Evolutionary conservation across 1,284 basidiomycete genomes (phyloP), one percentile per base, ranked within the genome.

Genomic region (Agroathelia rolfsii): DNA sequence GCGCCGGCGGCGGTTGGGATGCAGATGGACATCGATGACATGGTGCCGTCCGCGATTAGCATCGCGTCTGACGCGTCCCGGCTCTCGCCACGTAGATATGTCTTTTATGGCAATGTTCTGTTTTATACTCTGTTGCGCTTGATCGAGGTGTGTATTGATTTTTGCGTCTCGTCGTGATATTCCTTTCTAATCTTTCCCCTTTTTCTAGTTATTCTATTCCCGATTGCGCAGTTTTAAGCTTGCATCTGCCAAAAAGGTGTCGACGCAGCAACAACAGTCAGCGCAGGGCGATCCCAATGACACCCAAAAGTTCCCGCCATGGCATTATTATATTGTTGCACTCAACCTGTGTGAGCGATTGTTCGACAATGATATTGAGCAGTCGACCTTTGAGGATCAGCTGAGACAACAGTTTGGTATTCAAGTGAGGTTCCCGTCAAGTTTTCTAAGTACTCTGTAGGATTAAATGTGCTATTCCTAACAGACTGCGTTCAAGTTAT

Each of bases 351-450:
- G 86, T 50, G 93, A 96, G 57, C 74, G 81, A 39, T 56, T 97
- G 34, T 96, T 96, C 46, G 92, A 95, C 51, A 85, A 84, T 44
- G 88, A 94, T 51, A 68, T 97, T 16, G 94, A 97, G 47, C 81
- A 82, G 42, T 63, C 66, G 26, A 71, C 68, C 2, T 97, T 90
- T 51, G 94, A 98, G 55, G 94, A 97, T 48, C 83, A 85, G 45
- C 73, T 93, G 58, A 68, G 94, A 19, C 72, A 71, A 44, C 88
- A 96, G 76, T 97, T 93, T 58, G 89, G 89, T 16, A 78, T 81
- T 39, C 72, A 73, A 64, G 79, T 73, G 29, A n/a, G 51, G n/a
- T n/a, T n/a, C n/a, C n/a, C n/a, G n/a, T n/a, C n/a, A n/a, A 15
- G 12, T 7, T 20, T 29, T 6, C 11, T 14, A 24, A 28, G n/a